A percentile compares a stretch with the other conserved stretches of the same genome.
phyloP scores from a whole-genome alignment of 345 rosid genomes.

The Streptanthus diversifolius region DNA sequence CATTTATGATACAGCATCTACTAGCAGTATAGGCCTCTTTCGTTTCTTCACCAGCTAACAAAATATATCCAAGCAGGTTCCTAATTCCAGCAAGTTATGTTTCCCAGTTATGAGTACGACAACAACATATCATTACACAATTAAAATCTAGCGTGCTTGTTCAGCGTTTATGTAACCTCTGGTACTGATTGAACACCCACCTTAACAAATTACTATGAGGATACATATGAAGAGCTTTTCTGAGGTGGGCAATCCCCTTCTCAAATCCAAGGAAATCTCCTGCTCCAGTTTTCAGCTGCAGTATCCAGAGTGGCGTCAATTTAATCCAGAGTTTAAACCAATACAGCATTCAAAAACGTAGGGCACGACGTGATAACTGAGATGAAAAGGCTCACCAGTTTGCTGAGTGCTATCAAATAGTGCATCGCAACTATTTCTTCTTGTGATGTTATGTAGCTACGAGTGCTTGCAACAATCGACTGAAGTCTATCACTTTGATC shows the following conservation, averaged over 20 bases:
- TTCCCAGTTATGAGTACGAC: background rate
- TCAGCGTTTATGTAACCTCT: background rate
- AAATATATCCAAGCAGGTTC: constrained; percentile 79
- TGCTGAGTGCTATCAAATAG: constrained; percentile 67
- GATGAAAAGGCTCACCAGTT: constrained; percentile 56
- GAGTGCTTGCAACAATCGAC: constrained; percentile 55
- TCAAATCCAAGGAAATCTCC: constrained; percentile 58
- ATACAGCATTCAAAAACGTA: background rate
- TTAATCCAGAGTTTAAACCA: background rate
- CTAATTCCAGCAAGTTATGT: constrained; percentile 39
- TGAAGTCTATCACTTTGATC: constrained; percentile 65
- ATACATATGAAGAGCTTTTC: constrained; percentile 67
- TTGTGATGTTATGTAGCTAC: constrained; percentile 44
- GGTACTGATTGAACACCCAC: constrained; percentile 33
- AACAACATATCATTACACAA: constrained; percentile 8
- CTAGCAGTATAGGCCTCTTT: constrained; percentile 50
- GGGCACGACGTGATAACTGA: background rate
- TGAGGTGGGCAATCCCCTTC: constrained; percentile 70
- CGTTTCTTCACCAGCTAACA: constrained; percentile 63
- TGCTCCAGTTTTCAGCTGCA: constrained; percentile 69
- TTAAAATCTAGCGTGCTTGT: background rate
- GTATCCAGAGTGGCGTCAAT: constrained; percentile 15
- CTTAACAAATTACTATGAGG: constrained; percentile 77
- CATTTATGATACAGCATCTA: constrained; percentile 55
- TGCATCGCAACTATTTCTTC: constrained; percentile 67